Percentiles rank a stretch among this genome's conserved stretches.
Conservation (phyloP, 306 rosid species). For the Quercus engelmannii region DNA sequence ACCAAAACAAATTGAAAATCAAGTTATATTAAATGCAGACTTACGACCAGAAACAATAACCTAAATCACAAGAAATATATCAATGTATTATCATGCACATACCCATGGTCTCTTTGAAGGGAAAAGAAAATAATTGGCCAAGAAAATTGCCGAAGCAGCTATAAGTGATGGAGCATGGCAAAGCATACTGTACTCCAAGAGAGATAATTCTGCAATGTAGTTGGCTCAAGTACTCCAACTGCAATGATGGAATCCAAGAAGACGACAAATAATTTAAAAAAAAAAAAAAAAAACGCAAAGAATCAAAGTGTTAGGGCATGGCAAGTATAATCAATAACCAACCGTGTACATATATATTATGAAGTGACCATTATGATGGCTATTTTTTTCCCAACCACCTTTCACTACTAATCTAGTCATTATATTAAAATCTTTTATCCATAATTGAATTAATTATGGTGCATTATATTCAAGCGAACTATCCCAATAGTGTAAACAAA, state of each 20-base stretch:
- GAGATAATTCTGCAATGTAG: no score
- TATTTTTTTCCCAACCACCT: not conserved
- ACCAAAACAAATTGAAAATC: constrained; percentile 6
- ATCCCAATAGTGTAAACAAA: not conserved
- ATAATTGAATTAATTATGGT: not conserved
- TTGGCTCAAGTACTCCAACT: constrained; percentile 82
- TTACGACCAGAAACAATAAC: not conserved
- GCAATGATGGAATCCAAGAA: constrained; percentile 55
- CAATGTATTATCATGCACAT: constrained; percentile 4
- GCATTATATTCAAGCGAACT: not conserved
- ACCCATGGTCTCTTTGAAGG: constrained; percentile 92
- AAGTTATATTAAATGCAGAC: not conserved
- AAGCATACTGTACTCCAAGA: constrained; percentile 85
- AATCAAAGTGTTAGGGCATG: not conserved
- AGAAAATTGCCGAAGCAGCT: constrained; percentile 88
- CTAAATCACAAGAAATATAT: not conserved
- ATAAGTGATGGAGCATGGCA: constrained; percentile 72
- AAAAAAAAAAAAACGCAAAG: not conserved
- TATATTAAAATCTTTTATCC: no score
- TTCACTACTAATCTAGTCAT: no score
- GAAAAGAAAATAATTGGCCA: constrained; percentile 60
- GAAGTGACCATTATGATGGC: not conserved
- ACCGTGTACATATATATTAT: not conserved
- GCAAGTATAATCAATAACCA: not conserved
- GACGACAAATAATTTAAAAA: not conserved